Base-by-base conservation (phyloP, 495 filamentous ascomycete genomes). In the Penicillium fimorum region DNA sequence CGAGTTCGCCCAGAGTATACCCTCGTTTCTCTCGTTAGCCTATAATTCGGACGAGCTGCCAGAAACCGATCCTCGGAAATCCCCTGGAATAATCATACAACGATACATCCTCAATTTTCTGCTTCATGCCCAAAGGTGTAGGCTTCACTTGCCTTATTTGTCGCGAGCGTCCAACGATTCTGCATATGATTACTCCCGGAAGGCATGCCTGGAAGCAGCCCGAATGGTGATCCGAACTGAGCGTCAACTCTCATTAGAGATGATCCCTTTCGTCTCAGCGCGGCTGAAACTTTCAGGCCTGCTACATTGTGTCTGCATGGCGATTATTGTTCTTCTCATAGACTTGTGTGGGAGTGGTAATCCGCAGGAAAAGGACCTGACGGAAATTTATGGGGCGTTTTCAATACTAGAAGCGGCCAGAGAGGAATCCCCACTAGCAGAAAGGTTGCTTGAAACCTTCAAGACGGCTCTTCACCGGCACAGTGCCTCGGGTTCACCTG, bases 61-160 rank as follows among this genome's bases (percentile, higher is more conserved):
- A 15, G 47, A 53, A 6, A 3, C 47, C 1, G 54, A 65, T 37
- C 20, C 33, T 10, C 41, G 47, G 12, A 59, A 25, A 37, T 56
- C 70, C 12, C 32, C 51, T 3, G 53, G 63, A 11, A 70, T 74
- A 12, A 46, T 64, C 29, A 35, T 62, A 17, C 74, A 77, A 51
- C 62, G 67, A 27, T 73, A 72, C 32, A 68, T 70, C 20, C 33
- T 75, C 10, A 63, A 70, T 45, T 72, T 65, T 2, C 35, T 79
- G 1, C 24, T 71, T 10, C 52, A 77, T 47, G 57, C 69, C 0
- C 69, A 70, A 38, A 69, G 71, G 35, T 79, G 76, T 56, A 76
- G 69, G 50, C 49, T 77, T 9, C 74, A 79, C 50, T 56, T 76
- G 24, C 70, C 71, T 5, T 76, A 70, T 41, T 52, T 76, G 24